phyloP scores from a whole-genome alignment of 306 rosid species.

The Prunus kanzakura region DNA sequence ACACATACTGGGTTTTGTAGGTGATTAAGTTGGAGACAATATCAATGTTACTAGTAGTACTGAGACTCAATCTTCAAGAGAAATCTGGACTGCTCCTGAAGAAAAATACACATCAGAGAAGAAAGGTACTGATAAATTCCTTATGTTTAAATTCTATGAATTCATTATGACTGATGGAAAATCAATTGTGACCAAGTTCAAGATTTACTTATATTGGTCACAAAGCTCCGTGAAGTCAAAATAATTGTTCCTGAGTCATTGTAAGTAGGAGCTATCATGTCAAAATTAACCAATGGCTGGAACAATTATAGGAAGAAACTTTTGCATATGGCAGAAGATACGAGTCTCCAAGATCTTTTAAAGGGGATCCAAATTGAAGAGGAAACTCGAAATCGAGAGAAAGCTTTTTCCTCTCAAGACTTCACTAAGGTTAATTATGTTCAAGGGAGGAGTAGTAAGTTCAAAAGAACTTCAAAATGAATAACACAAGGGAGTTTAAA shows the following conservation, averaged over 20 bases:
- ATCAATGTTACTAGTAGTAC: no score
- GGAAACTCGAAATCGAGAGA: background rate
- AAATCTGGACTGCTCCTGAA: background rate
- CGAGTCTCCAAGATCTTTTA: background rate
- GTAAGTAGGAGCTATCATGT: background rate
- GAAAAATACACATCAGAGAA: background rate
- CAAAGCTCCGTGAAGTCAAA: background rate
- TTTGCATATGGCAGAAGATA: background rate
- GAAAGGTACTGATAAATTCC: background rate
- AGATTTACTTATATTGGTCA: background rate
- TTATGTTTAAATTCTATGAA: background rate
- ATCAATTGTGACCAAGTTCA: background rate
- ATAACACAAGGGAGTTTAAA: background rate
- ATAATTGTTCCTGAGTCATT: background rate
- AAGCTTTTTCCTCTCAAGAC: background rate
- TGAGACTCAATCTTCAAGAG: background rate
- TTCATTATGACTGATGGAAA: background rate
- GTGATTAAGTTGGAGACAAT: no score
- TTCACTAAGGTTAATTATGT: background rate
- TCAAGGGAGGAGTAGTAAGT: background rate
- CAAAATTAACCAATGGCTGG: background rate
- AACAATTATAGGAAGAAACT: conserved; percentile 4
- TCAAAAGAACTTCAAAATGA: background rate
- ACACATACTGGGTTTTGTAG: no score
- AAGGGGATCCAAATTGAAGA: background rate